These are phyloP conservation scores for Zasmidium cellare DNA, from an alignment of 2,329 filamentous ascomycete genomes.

Conservation along the genomic window DNA sequence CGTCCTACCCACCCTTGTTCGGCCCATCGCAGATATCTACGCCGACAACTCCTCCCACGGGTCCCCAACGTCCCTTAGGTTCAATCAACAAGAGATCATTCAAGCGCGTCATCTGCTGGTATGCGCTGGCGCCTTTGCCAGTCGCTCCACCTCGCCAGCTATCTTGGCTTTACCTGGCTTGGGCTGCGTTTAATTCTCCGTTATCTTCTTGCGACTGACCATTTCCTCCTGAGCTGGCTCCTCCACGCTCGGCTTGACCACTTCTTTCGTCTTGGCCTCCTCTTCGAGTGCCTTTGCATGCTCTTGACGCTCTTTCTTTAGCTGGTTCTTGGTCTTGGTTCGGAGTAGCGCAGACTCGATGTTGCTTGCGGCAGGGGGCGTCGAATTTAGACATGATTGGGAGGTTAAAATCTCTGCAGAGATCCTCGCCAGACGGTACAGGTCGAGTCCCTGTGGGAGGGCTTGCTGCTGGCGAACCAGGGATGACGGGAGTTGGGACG, in stretches of 20 bases:
- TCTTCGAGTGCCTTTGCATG: conserved; percentile 47
- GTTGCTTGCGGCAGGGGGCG: conserved; percentile 59
- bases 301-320: conserved; percentile 64
- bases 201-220: conserved; percentile 78
- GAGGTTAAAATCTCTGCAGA: conserved; percentile 71
- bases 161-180: conserved; percentile 29
- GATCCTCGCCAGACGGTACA: too few relatives aligned
- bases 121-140: too few relatives aligned
- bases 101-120: too few relatives aligned
- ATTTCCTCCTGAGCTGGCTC: conserved; percentile 68
- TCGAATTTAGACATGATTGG: conserved; percentile 70
- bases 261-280: conserved; percentile 53
- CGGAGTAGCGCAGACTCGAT: conserved; percentile 69
- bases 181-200: conserved; percentile 61
- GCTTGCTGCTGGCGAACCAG: too few relatives aligned
- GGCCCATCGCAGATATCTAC: too few relatives aligned
- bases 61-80: too few relatives aligned
- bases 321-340: conserved; percentile 73
- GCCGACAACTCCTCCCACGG: too few relatives aligned
- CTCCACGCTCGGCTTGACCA: conserved; percentile 42
- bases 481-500: too few relatives aligned
- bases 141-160: too few relatives aligned
- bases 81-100: too few relatives aligned
- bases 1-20: too few relatives aligned
- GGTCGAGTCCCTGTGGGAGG: too few relatives aligned